Conservation (phyloP, 2,329 filamentous ascomycete species). For the Nannizzia gypsea region DNA sequence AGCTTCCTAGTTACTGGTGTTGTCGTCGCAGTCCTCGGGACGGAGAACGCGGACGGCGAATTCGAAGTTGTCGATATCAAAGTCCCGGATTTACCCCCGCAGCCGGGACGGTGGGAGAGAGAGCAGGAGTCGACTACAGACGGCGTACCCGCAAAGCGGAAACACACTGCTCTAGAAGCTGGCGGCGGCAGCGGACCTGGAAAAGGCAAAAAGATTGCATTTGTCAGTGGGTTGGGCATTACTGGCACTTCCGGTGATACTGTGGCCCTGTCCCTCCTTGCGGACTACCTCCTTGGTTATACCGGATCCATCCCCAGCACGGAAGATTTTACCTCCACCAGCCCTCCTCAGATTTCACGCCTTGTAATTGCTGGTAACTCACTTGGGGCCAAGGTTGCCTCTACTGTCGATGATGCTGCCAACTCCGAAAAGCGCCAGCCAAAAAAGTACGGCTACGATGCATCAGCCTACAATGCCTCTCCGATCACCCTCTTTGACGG, state of each 20-base stretch:
- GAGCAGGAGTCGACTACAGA: constrained; percentile 37
- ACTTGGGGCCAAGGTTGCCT: constrained; percentile 40
- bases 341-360: constrained; percentile 54
- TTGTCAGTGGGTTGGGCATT: constrained; percentile 80
- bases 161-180: constrained; percentile 24
- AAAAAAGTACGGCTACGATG: constrained; percentile 93
- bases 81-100: constrained; percentile 72
- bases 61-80: constrained; percentile 87
- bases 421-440: constrained; percentile 35
- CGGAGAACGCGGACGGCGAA: constrained; percentile 81
- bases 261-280: constrained; percentile 62
- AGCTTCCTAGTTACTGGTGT: constrained; percentile 79
- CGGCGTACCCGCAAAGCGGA: constrained; percentile 21
- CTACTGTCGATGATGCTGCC: constrained; percentile 16
- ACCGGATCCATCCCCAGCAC: constrained; percentile 39
- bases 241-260: constrained; percentile 64
- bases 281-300: constrained; percentile 83
- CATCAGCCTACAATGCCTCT: constrained; percentile 71
- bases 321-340: constrained; percentile 36
- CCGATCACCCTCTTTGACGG: constrained; percentile 75
- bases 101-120: constrained; percentile 67
- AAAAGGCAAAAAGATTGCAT: constrained; percentile 60
- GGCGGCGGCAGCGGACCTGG: constrained; percentile 37
- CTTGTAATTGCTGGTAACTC: constrained; percentile 90
- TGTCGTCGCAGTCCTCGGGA: constrained; percentile 87